phyloP scores from a whole-genome alignment of 176 grass and related monocot species.

The Lolium multiflorum region DNA sequence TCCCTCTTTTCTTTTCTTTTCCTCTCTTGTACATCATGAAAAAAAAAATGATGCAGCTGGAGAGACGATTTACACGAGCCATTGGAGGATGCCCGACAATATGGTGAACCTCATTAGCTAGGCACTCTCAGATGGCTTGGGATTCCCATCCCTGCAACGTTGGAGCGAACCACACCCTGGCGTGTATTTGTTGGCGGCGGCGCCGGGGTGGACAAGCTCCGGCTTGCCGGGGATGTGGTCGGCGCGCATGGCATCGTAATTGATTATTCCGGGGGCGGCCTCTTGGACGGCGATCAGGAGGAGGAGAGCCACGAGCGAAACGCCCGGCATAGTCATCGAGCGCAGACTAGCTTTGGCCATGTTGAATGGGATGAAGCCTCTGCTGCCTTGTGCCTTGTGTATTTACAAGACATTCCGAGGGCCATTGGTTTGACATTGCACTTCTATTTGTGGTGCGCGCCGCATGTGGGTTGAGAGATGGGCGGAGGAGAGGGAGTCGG shows the following conservation, averaged over 20 bases:
- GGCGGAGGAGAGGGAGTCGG: slow-evolving; percentile 21
- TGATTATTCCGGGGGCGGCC: not conserved
- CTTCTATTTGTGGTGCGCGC: not conserved
- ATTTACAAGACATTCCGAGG: not conserved
- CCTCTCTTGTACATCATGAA: not conserved
- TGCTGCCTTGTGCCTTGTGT: not conserved
- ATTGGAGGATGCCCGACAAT: not conserved
- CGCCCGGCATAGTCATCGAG: not conserved
- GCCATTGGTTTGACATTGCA: not conserved
- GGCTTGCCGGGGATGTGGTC: not conserved
- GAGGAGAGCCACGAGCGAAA: slow-evolving; percentile 30
- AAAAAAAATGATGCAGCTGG: not conserved
- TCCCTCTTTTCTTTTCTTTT: not conserved
- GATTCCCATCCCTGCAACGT: not conserved
- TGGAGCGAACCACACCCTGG: not conserved
- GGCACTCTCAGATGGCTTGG: not conserved
- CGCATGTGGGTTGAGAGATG: slow-evolving; percentile 3
- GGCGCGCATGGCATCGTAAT: not conserved
- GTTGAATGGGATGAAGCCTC: not conserved
- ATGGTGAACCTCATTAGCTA: not conserved
- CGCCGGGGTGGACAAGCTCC: not conserved
- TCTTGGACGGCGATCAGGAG: slow-evolving; percentile 23
- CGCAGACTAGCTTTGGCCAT: slow-evolving; percentile 25
- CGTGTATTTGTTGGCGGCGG: not conserved
- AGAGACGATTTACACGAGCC: not conserved